Evolutionary conservation across 768 basidiomycete species (phyloP).

Genomic region (Lyophyllum semitale): DNA sequence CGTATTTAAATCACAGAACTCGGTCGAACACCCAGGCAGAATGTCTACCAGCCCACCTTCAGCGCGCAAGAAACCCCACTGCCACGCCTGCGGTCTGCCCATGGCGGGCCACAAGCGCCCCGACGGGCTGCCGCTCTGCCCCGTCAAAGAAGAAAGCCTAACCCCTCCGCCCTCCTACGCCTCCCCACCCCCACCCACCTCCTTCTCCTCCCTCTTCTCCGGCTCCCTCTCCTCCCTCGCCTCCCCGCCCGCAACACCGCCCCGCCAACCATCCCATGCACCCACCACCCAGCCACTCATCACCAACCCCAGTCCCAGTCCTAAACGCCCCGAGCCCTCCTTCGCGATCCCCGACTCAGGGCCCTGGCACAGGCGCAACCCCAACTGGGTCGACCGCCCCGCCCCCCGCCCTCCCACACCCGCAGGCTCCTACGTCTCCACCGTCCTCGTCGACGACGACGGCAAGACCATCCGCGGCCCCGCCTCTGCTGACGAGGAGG

Average conservation of each 20-base stretch:
- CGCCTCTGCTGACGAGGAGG: slow-evolving; percentile 1
- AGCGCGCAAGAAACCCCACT: slow-evolving; percentile 27
- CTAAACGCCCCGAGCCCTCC: background rate
- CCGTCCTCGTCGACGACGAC: slow-evolving; percentile 27
- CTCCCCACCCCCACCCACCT: background rate
- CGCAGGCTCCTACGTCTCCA: slow-evolving; percentile 19
- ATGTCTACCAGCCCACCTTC: background rate
- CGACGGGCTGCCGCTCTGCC: slow-evolving; percentile 30
- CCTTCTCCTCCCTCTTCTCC: background rate
- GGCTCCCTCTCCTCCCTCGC: slow-evolving; percentile 1
- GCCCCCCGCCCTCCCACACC: slow-evolving; percentile 2
- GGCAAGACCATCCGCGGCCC: slow-evolving; percentile 21
- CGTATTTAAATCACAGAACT: background rate
- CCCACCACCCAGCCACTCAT: background rate
- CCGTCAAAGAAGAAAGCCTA: slow-evolving; percentile 7
- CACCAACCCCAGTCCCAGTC: background rate
- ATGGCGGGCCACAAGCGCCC: slow-evolving; percentile 43
- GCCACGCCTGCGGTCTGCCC: slow-evolving; percentile 32
- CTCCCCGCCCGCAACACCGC: slow-evolving; percentile 10
- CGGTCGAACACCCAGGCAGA: background rate
- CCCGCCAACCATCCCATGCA: slow-evolving; percentile 3
- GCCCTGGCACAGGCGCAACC: slow-evolving; percentile 30
- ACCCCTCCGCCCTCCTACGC: background rate
- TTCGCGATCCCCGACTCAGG: slow-evolving; percentile 19
- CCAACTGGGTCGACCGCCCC: slow-evolving; percentile 30